Base-by-base conservation (phyloP, 179 eudicot species). In the Drosera spatulata region DNA sequence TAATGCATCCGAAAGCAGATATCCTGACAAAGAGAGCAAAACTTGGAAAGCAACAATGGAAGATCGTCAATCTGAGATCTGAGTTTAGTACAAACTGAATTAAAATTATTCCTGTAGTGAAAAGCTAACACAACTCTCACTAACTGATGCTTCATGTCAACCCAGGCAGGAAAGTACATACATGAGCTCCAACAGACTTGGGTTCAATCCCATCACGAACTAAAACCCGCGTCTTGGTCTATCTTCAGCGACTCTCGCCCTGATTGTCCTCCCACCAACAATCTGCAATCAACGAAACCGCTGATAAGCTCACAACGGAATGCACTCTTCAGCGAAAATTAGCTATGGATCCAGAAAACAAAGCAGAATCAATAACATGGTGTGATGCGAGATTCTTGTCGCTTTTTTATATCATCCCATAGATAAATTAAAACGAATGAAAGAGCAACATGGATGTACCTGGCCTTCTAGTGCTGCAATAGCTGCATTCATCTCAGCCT, bases 401-500 rank as follows among this genome's bases (percentile, higher is more conserved):
- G 33, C 33, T 22, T 22, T 22, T 22, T 22, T 1, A 22, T 22
- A 45, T 2, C 10, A 10, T 45, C 10, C 10, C 37, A 37, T 39
- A 22, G 40, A 55, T 41, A 9, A 9, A 65, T 49, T 55, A 12
- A 7, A 39, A 52, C 11, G 12, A 51, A 15, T 11, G 7, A 44
- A 45, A 43, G 4, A 64, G 49, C 4, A 5, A 13, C 47, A 33
- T 44, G 9, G 61, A 11, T 56, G 44, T 75, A 89, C 97, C 99
- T 78, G 87, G 70, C 96, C 95, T 74, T 93, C 88, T 50, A 94
- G 97, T 58, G 79, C 90, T 50, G 83, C 75, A 62, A 86, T 80
- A n/a, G 97, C 97, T 49, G 89, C 94, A 66, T 85, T 85, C 77
- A 84, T 50, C 65, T 86, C 95, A 12, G 85, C 59, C 68, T 86